Conservation (phyloP, 108 stramenopile species). For the Nitzschia sp. region DNA sequence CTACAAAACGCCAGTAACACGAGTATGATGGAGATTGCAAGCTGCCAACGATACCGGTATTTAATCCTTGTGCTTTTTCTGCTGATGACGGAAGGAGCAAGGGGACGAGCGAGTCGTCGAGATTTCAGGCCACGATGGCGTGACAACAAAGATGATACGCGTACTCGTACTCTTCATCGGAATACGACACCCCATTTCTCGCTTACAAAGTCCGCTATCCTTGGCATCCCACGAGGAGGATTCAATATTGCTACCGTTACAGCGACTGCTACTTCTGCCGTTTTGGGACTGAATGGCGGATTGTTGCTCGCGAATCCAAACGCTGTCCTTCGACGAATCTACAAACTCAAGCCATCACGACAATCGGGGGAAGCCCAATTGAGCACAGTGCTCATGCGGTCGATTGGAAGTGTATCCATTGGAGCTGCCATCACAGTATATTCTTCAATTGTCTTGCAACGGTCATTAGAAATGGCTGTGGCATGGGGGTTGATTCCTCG, state of each 20-base stretch:
- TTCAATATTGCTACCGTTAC: background rate
- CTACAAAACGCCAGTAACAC: too few species aligned
- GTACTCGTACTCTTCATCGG: background rate
- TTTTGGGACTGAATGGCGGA: background rate
- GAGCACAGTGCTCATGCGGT: background rate
- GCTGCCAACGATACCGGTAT: too few species aligned
- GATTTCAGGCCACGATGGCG: too few species aligned
- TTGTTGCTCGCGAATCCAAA: background rate
- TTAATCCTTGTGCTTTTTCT: too few species aligned
- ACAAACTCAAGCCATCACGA: background rate
- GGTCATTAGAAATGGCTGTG: background rate
- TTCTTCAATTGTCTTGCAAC: background rate
- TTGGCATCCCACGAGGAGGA: background rate
- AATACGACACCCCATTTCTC: background rate
- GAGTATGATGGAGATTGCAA: too few species aligned
- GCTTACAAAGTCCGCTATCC: background rate
- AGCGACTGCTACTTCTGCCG: background rate
- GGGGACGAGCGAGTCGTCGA: too few species aligned
- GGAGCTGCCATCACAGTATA: background rate
- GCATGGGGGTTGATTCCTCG: background rate
- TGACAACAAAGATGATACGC: too few species aligned
- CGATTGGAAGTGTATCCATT: background rate
- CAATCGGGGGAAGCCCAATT: background rate
- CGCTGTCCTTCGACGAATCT: background rate
- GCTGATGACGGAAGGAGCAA: too few species aligned